Evolutionary conservation across 768 basidiomycete genomes (phyloP).

Genomic region (Lentinula guzmanii): DNA sequence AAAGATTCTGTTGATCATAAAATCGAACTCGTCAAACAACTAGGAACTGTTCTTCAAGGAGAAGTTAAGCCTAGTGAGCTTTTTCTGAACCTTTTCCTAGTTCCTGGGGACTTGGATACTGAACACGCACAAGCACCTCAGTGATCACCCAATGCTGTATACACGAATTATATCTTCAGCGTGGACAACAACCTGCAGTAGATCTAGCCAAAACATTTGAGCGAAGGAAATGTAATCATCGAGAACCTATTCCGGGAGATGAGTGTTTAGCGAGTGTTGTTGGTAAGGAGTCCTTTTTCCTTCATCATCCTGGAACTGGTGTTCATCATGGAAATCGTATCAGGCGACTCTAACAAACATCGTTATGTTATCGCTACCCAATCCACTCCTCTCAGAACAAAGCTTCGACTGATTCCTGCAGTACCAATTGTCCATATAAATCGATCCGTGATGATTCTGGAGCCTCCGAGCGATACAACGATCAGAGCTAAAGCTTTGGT

Average conservation of each 20-base stretch:
- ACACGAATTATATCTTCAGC: constrained; percentile 86
- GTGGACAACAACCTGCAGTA: constrained; percentile 63
- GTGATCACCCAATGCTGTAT: constrained; percentile 99
- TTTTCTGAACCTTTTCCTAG: constrained; percentile 12
- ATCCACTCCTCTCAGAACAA: constrained; percentile 61
- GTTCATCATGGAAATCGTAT: neutral
- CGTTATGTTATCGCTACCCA: constrained; percentile 89
- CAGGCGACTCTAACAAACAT: constrained; percentile 84
- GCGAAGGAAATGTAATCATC: constrained; percentile 91
- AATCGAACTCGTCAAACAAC: constrained; percentile 71
- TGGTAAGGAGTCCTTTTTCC: constrained; percentile 42
- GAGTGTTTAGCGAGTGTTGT: constrained; percentile 81
- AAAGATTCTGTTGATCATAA: constrained; percentile 60
- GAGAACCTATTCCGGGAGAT: constrained; percentile 76
- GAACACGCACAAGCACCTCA: constrained; percentile 44
- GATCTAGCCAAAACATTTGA: constrained; percentile 94
- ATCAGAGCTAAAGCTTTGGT: constrained; percentile 61
- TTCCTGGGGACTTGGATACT: constrained; percentile 13
- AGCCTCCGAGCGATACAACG: constrained; percentile 82
- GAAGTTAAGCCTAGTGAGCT: constrained; percentile 84
- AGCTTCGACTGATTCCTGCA: constrained; percentile 70
- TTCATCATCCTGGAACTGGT: constrained; percentile 3
- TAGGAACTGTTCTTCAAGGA: constrained; percentile 77
- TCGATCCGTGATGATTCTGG: constrained; percentile 87
- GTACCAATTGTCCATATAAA: constrained; percentile 90